Conservation (phyloP, 1,284 basidiomycete genomes). For the Crucibulum cyathiforme region DNA sequence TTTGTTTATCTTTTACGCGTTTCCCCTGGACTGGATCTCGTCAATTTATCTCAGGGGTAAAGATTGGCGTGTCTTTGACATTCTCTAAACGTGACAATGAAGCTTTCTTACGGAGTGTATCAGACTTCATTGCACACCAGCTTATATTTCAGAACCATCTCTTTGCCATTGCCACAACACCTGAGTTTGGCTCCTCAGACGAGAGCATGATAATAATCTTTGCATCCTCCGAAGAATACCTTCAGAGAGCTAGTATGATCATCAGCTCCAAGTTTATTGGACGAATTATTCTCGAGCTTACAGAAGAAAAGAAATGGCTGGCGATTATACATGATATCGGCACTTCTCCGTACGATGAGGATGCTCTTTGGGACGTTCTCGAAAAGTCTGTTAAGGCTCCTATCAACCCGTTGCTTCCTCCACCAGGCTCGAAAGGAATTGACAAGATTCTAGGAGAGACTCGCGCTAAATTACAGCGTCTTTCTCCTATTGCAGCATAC, state of each 20-base stretch:
- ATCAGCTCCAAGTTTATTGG: slow-evolving; percentile 68
- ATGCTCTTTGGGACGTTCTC: slow-evolving; percentile 69
- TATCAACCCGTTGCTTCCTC: slow-evolving; percentile 65
- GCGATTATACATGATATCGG: slow-evolving; percentile 59
- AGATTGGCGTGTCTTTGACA: slow-evolving; percentile 62
- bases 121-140: slow-evolving; percentile 45
- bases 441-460: slow-evolving; percentile 60
- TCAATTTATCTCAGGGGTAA: slow-evolving; percentile 38
- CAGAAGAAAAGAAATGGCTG: slow-evolving; percentile 47
- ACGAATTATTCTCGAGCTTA: slow-evolving; percentile 48
- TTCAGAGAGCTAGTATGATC: slow-evolving; percentile 69
- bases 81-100: slow-evolving; percentile 60
- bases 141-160: slow-evolving; percentile 54
- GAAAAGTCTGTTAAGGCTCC: slow-evolving; percentile 62
- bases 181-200: slow-evolving; percentile 30
- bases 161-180: slow-evolving; percentile 61
- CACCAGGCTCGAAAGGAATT: slow-evolving; percentile 65
- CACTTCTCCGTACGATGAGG: slow-evolving; percentile 59
- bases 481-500: slow-evolving; percentile 65
- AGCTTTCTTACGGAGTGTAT: slow-evolving; percentile 59
- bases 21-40: background rate
- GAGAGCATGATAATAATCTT: slow-evolving; percentile 60
- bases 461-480: slow-evolving; percentile 65
- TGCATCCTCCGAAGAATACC: slow-evolving; percentile 56
- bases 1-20: background rate